Evolutionary conservation across 2,329 filamentous ascomycete genomes (phyloP).

Genomic region (Fusarium circinatum): DNA sequence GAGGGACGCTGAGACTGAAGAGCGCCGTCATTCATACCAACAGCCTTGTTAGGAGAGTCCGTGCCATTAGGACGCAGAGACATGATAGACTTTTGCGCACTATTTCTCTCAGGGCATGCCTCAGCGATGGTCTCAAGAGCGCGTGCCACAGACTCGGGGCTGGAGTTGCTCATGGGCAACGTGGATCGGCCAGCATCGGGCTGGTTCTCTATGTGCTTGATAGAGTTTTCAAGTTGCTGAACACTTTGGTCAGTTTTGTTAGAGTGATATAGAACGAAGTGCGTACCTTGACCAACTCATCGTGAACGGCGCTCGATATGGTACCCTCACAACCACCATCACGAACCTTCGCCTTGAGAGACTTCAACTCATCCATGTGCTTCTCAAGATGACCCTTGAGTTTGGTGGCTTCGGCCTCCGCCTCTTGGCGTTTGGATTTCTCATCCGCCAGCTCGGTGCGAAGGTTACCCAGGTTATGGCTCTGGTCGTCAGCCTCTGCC

Average conservation of each 20-base stretch:
- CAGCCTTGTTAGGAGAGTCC: constrained; percentile 29
- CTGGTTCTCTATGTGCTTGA: constrained; percentile 51
- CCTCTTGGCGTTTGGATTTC: constrained; percentile 44
- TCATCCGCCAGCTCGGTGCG: constrained; percentile 47
- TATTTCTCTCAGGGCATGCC: constrained; percentile 44
- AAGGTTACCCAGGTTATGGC: constrained; percentile 47
- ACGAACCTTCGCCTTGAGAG: constrained; percentile 41
- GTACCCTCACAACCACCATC: constrained; percentile 31
- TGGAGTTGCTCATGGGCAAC: constrained; percentile 50
- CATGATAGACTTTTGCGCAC: constrained; percentile 43
- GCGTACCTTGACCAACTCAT: constrained; percentile 48
- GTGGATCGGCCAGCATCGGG: constrained; percentile 50
- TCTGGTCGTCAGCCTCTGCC: constrained; percentile 48
- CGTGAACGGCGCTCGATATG: constrained; percentile 32
- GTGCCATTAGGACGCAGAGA: constrained; percentile 36
- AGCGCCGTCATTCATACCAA: constrained; percentile 24
- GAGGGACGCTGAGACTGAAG: constrained; percentile 34
- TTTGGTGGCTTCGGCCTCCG: constrained; percentile 44
- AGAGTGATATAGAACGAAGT: too few relatives aligned
- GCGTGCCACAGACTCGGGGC: constrained; percentile 45
- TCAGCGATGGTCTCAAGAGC: constrained; percentile 48
- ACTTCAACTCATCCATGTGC: constrained; percentile 45
- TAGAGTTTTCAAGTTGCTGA: constrained; percentile 48
- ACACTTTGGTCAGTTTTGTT: neutral
- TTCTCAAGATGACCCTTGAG: constrained; percentile 43